Evolutionary conservation across 2,329 filamentous ascomycete species (phyloP).

Genomic region (Claviceps africana): DNA sequence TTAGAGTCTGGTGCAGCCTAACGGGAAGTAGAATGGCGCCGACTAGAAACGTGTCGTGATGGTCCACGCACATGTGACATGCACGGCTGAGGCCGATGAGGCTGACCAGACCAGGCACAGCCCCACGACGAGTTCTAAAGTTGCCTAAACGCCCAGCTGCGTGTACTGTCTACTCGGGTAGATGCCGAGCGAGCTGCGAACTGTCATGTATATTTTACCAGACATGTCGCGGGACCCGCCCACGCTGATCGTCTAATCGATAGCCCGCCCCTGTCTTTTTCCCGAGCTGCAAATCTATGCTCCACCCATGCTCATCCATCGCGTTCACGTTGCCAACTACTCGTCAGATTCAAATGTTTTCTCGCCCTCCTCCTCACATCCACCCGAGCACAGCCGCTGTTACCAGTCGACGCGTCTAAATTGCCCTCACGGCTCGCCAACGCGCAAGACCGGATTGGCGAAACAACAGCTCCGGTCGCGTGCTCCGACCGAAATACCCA

Average conservation of each 20-base stretch:
- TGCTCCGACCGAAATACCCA: neutral
- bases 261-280: neutral
- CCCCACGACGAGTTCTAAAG: neutral
- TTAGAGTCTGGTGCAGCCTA: neutral
- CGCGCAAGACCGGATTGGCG: neutral
- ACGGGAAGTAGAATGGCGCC: neutral
- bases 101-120: neutral
- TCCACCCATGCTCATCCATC: neutral
- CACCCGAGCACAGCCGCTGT: neutral
- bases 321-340: neutral
- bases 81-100: too few relatives aligned
- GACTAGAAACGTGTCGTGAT: neutral
- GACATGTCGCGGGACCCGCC: neutral
- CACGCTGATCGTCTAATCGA: constrained; percentile 3
- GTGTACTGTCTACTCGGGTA: too few relatives aligned
- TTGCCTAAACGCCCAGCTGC: neutral
- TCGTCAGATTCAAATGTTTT: neutral
- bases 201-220: neutral
- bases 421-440: neutral
- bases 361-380: neutral
- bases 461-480: neutral
- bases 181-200: too few relatives aligned
- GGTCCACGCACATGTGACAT: neutral
- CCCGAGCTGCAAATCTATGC: neutral
- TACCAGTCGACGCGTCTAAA: neutral